Base-by-base conservation (phyloP, 495 filamentous ascomycete species). In the Penicillium samsonianum region DNA sequence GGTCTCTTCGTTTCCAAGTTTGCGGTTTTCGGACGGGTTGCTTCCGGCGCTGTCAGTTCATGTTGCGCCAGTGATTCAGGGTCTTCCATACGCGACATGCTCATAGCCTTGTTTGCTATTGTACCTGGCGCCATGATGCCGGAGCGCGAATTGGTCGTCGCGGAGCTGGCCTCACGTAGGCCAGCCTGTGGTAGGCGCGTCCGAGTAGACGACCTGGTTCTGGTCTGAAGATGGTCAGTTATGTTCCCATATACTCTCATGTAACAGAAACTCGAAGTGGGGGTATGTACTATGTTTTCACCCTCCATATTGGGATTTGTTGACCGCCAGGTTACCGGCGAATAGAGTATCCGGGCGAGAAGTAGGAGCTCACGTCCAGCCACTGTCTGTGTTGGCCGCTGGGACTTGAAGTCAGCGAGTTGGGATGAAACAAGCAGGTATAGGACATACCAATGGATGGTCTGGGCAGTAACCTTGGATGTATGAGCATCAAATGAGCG, bases 111-210 rank as follows among this genome's bases (percentile, higher is more conserved):
- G 47, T 66, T 73, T n/a, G 73, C 70, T 41, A 76, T 72, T 16
- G 70, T 65, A 17, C 78, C 74, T 64, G 86, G 82, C 37, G 78
- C 75, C 55, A 79, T 72, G 30, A 78, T 68, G 25, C 70, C 69
- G 12, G 83, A 80, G 58, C 89, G 85, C 56, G 84, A 76, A 73
- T 94, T 94, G 59, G 76, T 84, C 53, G 85, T 79, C 4, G 89
- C 89, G 4, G 84, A 78, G 53, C 83, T 82, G 69, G 87, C 81
- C 57, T 88, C 85, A 44, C 64, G 65, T 5, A 88, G 61, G 12
- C 73, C 70, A 8, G 46, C 61, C 45, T 65, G 65, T 8, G 72
- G 75, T n/a, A 76, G 68, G 53, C 73, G 73, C 41, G 63, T 67
- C n/a, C 72, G 68, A 55, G 67, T 63, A 14, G 64, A 64, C 0